Evolutionary conservation across 805 yeast genomes (phyloP).

Genomic region (Zygoascus ofunaensis): DNA sequence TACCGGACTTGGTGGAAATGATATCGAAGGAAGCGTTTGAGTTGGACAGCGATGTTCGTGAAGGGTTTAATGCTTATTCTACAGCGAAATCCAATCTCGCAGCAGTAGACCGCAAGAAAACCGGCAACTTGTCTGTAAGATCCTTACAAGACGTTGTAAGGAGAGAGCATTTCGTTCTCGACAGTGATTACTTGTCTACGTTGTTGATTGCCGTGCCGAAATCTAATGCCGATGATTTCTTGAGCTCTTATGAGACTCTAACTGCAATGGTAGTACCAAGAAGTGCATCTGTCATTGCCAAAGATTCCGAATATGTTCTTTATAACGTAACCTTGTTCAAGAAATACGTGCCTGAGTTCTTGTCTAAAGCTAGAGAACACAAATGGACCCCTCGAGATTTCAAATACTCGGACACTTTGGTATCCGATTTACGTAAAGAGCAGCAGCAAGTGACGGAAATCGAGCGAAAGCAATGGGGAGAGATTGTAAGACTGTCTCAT

Average conservation of each 20-base stretch:
- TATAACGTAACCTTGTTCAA: constrained; percentile 79
- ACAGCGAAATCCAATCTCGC: constrained; percentile 74
- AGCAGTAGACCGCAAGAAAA: constrained; percentile 86
- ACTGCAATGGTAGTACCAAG: constrained; percentile 85
- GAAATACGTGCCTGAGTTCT: constrained; percentile 64
- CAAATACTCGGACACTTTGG: constrained; percentile 67
- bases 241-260: constrained; percentile 64
- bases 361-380: constrained; percentile 63
- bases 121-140: constrained; percentile 86
- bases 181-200: constrained; percentile 79
- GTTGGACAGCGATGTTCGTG: constrained; percentile 75
- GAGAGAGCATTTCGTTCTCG: constrained; percentile 72
- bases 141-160: constrained; percentile 83
- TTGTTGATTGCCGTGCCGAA: constrained; percentile 85
- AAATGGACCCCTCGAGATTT: constrained; percentile 93
- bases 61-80: constrained; percentile 65
- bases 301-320: constrained; percentile 65
- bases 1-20: constrained; percentile 60
- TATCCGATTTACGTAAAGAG: constrained; percentile 68
- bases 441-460: constrained; percentile 63
- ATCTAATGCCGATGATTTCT: constrained; percentile 48
- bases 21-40: constrained; percentile 72
- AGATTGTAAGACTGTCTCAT: constrained; percentile 70
- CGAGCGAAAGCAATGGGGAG: constrained; percentile 63
- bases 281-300: constrained; percentile 59